Conservation (phyloP, 306 rosid genomes). For the Cicer pinnatifidum region DNA sequence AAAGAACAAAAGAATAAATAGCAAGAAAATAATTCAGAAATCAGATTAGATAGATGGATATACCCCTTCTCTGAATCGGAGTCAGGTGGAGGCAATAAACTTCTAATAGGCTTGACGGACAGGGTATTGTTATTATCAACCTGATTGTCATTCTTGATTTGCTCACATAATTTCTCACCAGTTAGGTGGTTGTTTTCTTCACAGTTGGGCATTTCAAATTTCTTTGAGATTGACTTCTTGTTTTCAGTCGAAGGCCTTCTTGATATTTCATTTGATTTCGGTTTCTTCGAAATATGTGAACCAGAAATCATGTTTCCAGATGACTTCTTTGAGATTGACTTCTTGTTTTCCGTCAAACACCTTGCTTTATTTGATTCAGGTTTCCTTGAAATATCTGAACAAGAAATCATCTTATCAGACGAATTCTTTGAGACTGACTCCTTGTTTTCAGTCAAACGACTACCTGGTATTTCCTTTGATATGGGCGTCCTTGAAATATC, state of each 20-base stretch:
- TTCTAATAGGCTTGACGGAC: constrained; percentile 35
- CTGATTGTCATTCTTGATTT: constrained; percentile 48
- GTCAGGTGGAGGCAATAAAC: constrained; percentile 52
- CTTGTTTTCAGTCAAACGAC: constrained; percentile 35
- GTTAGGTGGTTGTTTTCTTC: constrained; percentile 31
- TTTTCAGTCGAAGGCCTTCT: constrained; percentile 42
- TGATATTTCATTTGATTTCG: constrained; percentile 44
- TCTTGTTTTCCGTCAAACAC: constrained; percentile 38
- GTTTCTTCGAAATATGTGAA: constrained; percentile 49
- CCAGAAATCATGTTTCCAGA: constrained; percentile 47
- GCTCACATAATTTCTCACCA: constrained; percentile 34
- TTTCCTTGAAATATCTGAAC: constrained; percentile 51
- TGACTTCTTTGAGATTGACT: constrained; percentile 40
- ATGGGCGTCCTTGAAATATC: background rate
- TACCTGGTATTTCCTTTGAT: background rate
- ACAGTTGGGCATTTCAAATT: constrained; percentile 35
- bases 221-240: constrained; percentile 43
- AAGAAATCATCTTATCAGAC: constrained; percentile 43
- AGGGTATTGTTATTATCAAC: constrained; percentile 41
- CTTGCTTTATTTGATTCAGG: constrained; percentile 43
- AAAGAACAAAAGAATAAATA: background rate
- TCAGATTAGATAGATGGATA: constrained; percentile 26
- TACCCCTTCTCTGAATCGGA: constrained; percentile 70
- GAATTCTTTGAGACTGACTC: constrained; percentile 38
- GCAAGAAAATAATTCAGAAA: constrained; percentile 15